Base-by-base conservation (phyloP, 768 basidiomycete genomes). In the Russula abietina region DNA sequence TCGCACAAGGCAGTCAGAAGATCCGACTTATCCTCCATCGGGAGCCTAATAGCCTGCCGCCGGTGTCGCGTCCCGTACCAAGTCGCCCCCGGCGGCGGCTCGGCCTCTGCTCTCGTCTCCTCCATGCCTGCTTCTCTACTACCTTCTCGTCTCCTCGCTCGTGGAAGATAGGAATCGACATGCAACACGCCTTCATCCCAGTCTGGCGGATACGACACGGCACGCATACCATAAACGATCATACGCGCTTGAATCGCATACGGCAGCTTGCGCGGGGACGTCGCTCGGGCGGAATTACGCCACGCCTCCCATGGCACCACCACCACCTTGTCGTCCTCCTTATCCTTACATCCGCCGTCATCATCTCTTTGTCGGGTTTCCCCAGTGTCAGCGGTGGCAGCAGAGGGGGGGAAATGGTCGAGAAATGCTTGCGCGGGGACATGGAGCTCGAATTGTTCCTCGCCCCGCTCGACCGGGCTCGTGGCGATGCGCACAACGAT, bases 401-500 rank as follows among this genome's bases (percentile, higher is more conserved):
- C 16, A 12, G 11, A 17, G 16, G 28, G 39, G 54, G 30, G 5
- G 4, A 28, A 43, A 26, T 50, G 41, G 0, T 64, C 32, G 7
- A 64, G 58, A 3, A 64, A 32, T 12, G 48, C 39, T 2, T 24
- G 48, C 5, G 58, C 54, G 14, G 58, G 63, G 48, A 64, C 10
- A 24, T 60, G 58, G 24, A 64, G 24, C 26, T 64, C 58, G 39
- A 60, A 60, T 3, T 59, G 63, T 39, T 64, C 63, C 6, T 64
- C 58, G 14, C 54, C 58, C 24, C 53, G 30, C 1, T 55, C 53
- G 43, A 55, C 54, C 2, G 58, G 63, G 11, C 63, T 64, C 33
- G 58, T 64, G 17, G 22, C 26, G 19, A 64, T 6, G 16, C 59
- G 63, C 26, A 46, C n/a, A 8, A 46, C 49, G 41, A 64, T 39